Conservation (phyloP, 2,329 filamentous ascomycete species). For the Plenodomus biglobosus region DNA sequence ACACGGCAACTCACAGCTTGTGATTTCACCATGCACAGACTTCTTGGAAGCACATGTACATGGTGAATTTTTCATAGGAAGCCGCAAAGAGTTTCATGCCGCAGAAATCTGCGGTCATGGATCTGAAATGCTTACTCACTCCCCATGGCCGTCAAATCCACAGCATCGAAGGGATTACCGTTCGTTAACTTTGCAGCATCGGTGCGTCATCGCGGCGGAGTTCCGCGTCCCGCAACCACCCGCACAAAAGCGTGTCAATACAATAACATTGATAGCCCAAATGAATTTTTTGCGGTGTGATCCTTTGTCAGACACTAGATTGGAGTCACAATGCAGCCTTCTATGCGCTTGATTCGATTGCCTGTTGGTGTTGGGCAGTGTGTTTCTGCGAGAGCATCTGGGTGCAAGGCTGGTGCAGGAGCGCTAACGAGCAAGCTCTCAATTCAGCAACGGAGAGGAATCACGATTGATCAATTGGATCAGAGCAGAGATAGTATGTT, state of each 20-base stretch:
- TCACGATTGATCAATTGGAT: constrained; percentile 40
- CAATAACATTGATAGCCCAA: neutral
- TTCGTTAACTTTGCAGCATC: constrained; percentile 15
- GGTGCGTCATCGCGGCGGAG: constrained; percentile 22
- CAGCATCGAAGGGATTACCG: too few species aligned
- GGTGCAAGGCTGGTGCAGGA: neutral
- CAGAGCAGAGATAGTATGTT: constrained; percentile 31
- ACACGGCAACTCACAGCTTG: neutral
- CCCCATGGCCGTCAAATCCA: too few species aligned
- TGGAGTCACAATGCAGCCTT: constrained; percentile 1
- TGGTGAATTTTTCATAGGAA: too few species aligned
- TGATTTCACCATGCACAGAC: neutral
- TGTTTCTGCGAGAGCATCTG: constrained; percentile 7
- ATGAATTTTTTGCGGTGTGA: neutral
- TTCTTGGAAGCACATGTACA: neutral
- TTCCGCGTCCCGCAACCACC: constrained; percentile 18
- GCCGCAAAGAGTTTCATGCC: too few species aligned
- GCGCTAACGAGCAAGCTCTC: constrained; percentile 1
- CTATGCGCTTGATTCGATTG: constrained; percentile 18
- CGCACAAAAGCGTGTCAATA: constrained; percentile 6
- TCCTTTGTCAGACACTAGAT: neutral
- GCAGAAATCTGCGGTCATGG: too few species aligned
- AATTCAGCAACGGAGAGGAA: constrained; percentile 24
- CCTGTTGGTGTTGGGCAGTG: constrained; percentile 23
- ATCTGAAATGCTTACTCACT: too few species aligned